A percentile compares a stretch with the other conserved stretches of the same genome.
These are phyloP conservation scores for Ophiostoma ulmi DNA, from an alignment of 2,329 filamentous ascomycete species.

Conservation along the genomic window DNA sequence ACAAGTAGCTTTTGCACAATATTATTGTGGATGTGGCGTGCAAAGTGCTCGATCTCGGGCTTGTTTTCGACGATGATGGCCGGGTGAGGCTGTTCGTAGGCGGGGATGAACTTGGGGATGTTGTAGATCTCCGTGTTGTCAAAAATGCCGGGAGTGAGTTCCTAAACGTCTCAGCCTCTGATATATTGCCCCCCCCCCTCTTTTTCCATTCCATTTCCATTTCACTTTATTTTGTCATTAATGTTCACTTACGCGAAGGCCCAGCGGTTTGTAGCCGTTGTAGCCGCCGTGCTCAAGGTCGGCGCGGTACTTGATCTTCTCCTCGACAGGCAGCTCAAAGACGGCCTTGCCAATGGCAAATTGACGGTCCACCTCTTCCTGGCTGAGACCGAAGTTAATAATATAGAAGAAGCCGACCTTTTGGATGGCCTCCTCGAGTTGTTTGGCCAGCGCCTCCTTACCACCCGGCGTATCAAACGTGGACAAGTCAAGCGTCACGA, in stretches of 20 bases:
- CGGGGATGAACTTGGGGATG: slow-evolving; percentile 51
- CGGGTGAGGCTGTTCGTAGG: slow-evolving; percentile 43
- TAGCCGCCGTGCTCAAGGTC: slow-evolving; percentile 46
- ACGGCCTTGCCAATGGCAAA: slow-evolving; percentile 53
- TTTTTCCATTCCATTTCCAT: not conserved
- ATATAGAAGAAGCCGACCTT: slow-evolving; percentile 49
- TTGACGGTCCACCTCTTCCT: slow-evolving; percentile 51
- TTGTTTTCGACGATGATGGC: slow-evolving; percentile 44
- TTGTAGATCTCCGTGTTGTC: slow-evolving; percentile 59
- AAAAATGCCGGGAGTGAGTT: slow-evolving; percentile 34
- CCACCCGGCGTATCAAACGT: slow-evolving; percentile 34
- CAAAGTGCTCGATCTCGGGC: slow-evolving; percentile 53
- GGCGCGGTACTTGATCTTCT: slow-evolving; percentile 48
- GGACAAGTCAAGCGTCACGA: slow-evolving; percentile 33
- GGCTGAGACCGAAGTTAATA: slow-evolving; percentile 52
- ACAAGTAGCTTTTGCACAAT: slow-evolving; percentile 50
- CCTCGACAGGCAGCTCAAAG: slow-evolving; percentile 43
- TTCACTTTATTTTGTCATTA: not conserved
- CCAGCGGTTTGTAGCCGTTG: slow-evolving; percentile 47
- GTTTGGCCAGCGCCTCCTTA: slow-evolving; percentile 34
- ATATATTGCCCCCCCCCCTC: not conserved
- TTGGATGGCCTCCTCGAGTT: slow-evolving; percentile 42
- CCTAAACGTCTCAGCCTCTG: slow-evolving; percentile 1
- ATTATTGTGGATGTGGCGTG: slow-evolving; percentile 42
- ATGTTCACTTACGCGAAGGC: slow-evolving; percentile 26